Base-by-base conservation (phyloP, 1,284 basidiomycete species). In the Cutaneotrichosporon sp. region DNA sequence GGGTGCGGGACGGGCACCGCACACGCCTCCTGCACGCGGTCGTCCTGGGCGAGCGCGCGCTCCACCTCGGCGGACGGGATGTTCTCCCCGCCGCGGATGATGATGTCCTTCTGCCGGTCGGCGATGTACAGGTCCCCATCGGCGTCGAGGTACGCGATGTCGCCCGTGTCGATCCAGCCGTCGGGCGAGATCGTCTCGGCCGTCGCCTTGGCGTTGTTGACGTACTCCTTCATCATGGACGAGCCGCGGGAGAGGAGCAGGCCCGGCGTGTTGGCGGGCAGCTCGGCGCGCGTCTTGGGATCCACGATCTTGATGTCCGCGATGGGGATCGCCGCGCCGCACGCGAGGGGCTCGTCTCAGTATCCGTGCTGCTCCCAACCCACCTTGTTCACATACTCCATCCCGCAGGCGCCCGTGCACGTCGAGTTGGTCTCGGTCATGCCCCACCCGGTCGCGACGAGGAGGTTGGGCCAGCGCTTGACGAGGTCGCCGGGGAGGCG, bases 51-150 rank as follows among this genome's bases (percentile, higher is more conserved):
- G 20, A 78, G 45, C 10, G 70, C 76, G 57, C 76, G 75, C 65
- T 78, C 76, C 8, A 78, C 70, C 45, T 76, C 74, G 2, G 70
- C 63, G 4, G 73, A 75, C 0, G 74, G 73, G 52, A 67, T 58
- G 73, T 78, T 78, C 63, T 78, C 77, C 2, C 77, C 77, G 20
- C 77, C 77, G 5, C 77, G 73, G 43, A 78, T 76, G 53, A 78
- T 78, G 50, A 78, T 70, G 62, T 78, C 77, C 60, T 67, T 67
- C 3, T 60, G 61, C 16, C 76, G 59, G 60, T 78, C 76, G 50
- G 69, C 66, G 62, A 78, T 73, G 58, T 70, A 72, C 42, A 78
- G 46, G 61, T 71, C 75, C 1, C 72, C 75, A 3, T 74, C 71
- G 18, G 62, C 62, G 55, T 77, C 76, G 11, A 77, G 49, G 38